Evolutionary conservation across 225 moss, liverwort and hornwort species (phyloP).

Genomic region (Straminergon stramineum): DNA sequence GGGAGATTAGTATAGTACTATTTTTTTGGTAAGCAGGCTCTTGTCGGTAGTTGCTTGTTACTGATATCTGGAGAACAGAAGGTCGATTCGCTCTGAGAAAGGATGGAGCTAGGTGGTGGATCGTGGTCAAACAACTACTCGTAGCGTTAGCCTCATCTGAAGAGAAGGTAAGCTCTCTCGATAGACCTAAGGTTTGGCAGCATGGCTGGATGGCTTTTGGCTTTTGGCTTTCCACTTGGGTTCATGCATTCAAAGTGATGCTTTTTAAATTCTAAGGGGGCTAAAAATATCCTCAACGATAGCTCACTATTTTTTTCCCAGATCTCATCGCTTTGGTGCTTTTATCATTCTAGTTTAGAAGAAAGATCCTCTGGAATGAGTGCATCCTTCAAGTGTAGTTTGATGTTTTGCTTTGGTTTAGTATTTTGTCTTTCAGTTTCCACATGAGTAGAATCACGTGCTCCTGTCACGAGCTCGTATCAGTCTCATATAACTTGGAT

Average conservation of each 20-base stretch:
- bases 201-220: neutral
- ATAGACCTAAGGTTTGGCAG: conserved; percentile 1
- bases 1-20: neutral
- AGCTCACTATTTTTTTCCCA: neutral
- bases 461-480: neutral
- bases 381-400: neutral
- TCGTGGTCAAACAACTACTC: neutral
- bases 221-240: neutral
- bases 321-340: neutral
- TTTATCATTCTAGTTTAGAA: neutral
- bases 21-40: neutral
- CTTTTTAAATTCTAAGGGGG: neutral
- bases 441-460: neutral
- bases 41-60: conserved; percentile 6
- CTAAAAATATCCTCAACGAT: neutral
- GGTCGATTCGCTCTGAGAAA: neutral
- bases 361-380: neutral
- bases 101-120: conserved; percentile 35
- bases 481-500: neutral
- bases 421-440: neutral
- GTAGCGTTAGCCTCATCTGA: conserved; percentile 13
- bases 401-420: neutral
- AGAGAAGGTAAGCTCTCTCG: conserved; percentile 27
- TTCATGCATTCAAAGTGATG: neutral
- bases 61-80: conserved; percentile 33